Percentiles rank a stretch among this genome's conserved stretches.
phyloP scores from a whole-genome alignment of 352 stramenopile species.

The Pelagophyceae sp. region DNA sequence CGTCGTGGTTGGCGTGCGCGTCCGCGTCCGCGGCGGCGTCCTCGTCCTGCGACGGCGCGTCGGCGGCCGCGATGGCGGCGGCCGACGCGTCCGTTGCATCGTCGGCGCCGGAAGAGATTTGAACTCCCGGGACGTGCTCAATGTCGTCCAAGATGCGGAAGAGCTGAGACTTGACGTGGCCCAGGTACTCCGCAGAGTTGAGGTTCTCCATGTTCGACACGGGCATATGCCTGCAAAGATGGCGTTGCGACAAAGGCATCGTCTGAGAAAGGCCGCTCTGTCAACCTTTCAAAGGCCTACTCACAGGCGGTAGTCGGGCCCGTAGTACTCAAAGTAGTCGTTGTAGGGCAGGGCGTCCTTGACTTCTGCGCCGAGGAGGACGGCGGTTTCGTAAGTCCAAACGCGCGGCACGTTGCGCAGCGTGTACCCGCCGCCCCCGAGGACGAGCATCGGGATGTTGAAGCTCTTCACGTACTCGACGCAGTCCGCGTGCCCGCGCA shows the following conservation, averaged over 20 bases:
- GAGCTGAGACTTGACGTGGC: constrained; percentile 51
- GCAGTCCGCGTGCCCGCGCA: constrained; percentile 92
- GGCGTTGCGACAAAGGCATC: not conserved
- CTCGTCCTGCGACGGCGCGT: constrained; percentile 43
- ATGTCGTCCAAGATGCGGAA: constrained; percentile 51
- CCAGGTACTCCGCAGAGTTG: constrained; percentile 77
- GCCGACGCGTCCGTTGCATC: constrained; percentile 25
- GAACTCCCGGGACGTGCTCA: constrained; percentile 49
- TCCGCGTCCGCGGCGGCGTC: not conserved
- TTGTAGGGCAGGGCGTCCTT: constrained; percentile 96
- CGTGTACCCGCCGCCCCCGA: constrained; percentile 94
- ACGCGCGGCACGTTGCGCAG: constrained; percentile 88
- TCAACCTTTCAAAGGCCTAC: no score
- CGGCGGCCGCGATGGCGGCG: constrained; percentile 42
- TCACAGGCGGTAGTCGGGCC: constrained; percentile 85
- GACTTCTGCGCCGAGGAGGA: constrained; percentile 28
- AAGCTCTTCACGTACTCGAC: constrained; percentile 92
- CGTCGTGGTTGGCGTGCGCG: not conserved
- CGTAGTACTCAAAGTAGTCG: constrained; percentile 99
- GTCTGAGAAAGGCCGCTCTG: no score
- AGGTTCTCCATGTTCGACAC: constrained; percentile 97
- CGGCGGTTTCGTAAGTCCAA: constrained; percentile 41
- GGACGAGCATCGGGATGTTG: constrained; percentile 86
- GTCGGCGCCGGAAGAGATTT: constrained; percentile 47
- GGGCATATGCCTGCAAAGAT: constrained; percentile 64